phyloP scores from a whole-genome alignment of 2,329 filamentous ascomycete species.

The Aspergillus fumigatus region DNA sequence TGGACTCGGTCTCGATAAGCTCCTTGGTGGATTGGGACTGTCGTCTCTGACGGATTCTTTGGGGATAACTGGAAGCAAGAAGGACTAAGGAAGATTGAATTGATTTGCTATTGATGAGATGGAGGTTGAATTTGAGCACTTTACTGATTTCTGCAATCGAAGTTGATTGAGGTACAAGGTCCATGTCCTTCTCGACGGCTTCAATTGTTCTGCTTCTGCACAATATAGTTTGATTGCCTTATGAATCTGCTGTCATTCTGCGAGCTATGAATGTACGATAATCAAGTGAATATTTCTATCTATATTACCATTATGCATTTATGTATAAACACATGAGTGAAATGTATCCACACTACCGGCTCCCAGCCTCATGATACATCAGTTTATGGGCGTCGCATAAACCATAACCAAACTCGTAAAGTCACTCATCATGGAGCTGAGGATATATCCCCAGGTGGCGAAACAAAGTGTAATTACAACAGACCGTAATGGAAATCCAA shows the following conservation, averaged over 20 bases:
- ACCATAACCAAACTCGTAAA: conserved; percentile 7
- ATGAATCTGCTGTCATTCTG: neutral
- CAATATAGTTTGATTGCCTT: neutral
- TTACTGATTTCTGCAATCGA: neutral
- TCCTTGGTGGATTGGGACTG: conserved; percentile 51
- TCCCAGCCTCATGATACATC: neutral
- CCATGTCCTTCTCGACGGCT: neutral
- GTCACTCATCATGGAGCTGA: neutral
- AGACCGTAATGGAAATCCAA: neutral
- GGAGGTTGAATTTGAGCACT: neutral
- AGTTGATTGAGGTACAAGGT: neutral
- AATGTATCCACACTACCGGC: neutral
- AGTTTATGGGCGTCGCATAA: conserved; percentile 1
- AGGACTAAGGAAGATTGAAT: neutral
- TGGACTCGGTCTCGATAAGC: conserved; percentile 60
- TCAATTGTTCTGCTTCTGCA: neutral
- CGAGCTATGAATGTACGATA: neutral
- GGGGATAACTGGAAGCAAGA: conserved; percentile 21
- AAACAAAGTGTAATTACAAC: neutral
- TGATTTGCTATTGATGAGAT: neutral
- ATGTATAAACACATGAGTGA: conserved; percentile 10
- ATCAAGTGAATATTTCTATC: neutral
- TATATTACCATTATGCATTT: conserved; percentile 15
- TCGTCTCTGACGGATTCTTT: conserved; percentile 39
- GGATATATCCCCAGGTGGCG: neutral